Evolutionary conservation across 768 basidiomycete genomes (phyloP), one percentile per base, ranked within the genome.

Genomic region (Mycena vulgaris): DNA sequence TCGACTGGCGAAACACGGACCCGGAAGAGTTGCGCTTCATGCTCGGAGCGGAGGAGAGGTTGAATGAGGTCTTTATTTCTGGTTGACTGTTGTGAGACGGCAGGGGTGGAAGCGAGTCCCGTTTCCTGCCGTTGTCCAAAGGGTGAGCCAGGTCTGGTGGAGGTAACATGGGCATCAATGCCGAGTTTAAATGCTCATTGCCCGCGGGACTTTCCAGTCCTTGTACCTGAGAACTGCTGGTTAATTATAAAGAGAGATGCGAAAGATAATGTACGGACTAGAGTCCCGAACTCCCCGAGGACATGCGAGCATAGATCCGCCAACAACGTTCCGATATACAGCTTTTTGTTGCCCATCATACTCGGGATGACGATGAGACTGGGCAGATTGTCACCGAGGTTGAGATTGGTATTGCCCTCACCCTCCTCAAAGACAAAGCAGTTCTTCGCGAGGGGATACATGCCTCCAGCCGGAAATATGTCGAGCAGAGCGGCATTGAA

Each of bases 301-400:
- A 98, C 89, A 70, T 93, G 90, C 37, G 96, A 95, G 73, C 95
- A 96, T 23, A 98, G 81, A 76, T 96, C 95, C 21, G 95, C 95
- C 63, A 99, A 81, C 47, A 98, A 82, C 21, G 95, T 95, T 33
- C 95, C 94, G 62, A 99, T 86, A 78, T 97, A 96, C 33, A 95
- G 80, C 74, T 90, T 93, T 79, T 95, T 94, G 75, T 97, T 95
- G 8, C 93, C 93, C 89, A 96, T 94, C 74, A 91, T 88, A 70
- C 87, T 89, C 4, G 96, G 96, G 56, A 98, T 93, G 30, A 95
- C 85, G 23, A 94, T 89, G 40, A 96, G 78, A 21, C 92, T 92
- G 30, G 89, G 84, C 17, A 89, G 82, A 59, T 82, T 85, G 59
- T 89, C 89, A 10, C 86, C 86, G 37, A 89, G 82, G 68, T 90